Evolutionary conservation across 441 rosid genomes (phyloP), one percentile per base, ranked within the genome.

Genomic region (Theobroma grandiflorum): DNA sequence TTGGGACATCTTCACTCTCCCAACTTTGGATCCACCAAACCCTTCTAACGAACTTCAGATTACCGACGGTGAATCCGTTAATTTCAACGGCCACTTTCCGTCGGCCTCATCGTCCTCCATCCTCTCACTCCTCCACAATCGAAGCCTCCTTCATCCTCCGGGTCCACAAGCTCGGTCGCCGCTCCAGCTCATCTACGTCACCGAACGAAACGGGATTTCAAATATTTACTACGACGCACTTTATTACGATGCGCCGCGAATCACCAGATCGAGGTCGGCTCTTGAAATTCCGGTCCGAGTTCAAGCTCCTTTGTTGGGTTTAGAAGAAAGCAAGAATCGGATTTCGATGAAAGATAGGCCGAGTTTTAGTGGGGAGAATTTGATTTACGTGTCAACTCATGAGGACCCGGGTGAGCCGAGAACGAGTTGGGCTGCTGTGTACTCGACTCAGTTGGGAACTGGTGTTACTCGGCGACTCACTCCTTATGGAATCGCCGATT

Each of bases 81-180:
- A 95, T 47, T 95, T 90, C 87, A 95, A 94, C 84, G 99, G 99
- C 6, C 87, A 91, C 74, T 95, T 94, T 77, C 96, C 94, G 6
- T 82, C 91, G 11, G 69, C 82, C 5, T 85, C 93, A 15, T 70
- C 92, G 7, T 52, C 86, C n/a, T 85, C 86, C 6, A 81, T 88
- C 47, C 78, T 83, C 70, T 87, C 92, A 66, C 84, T 88, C 8
- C 63, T 86, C 2, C 77, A 82, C 64, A 76, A 86, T 38, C 84
- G 85, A 78, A 33, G 86, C 77, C n/a, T 82, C 6, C 76, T 84
- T 40, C 76, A 83, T 31, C 11, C 42, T 20, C 72, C 58, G 10
- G 72, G 5, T 38, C 38, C 71, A 6, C 65, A 26, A 11, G 72
- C 49, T 78, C 22, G 86, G 4, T 57, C 91, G 53, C 78, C 88